These are phyloP conservation scores for Magnolia kwangsiensis DNA, from an alignment of 164 flowering plant species.

Conservation along the genomic window DNA sequence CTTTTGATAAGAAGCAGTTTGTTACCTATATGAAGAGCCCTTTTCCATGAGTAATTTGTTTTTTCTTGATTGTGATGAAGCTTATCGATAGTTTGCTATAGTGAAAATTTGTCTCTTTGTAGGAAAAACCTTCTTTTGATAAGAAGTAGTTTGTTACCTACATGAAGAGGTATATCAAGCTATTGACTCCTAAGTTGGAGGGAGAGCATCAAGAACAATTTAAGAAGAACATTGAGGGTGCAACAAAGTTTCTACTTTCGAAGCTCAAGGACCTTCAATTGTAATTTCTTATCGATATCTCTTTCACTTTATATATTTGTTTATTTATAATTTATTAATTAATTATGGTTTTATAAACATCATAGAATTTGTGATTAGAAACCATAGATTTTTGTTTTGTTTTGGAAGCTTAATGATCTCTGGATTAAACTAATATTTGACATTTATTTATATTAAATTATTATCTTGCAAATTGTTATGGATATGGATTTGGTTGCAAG, in stretches of 20 bases:
- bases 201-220: slow-evolving; percentile 59
- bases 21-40: too few relatives aligned
- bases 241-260: slow-evolving; percentile 68
- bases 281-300: slow-evolving; percentile 19
- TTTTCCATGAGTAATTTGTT: background rate
- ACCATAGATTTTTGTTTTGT: background rate
- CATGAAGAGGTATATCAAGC: slow-evolving; percentile 72
- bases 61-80: background rate
- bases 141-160: slow-evolving; percentile 70
- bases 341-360: too few relatives aligned
- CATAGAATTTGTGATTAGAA: too few relatives aligned
- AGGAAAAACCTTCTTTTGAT: slow-evolving; percentile 95
- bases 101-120: background rate
- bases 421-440: background rate
- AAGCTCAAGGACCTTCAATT: slow-evolving; percentile 83
- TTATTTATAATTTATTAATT: too few relatives aligned
- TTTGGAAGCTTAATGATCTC: background rate
- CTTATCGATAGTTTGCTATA: background rate
- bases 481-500: slow-evolving; percentile 32
- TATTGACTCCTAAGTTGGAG: slow-evolving; percentile 60
- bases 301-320: background rate
- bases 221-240: slow-evolving; percentile 70
- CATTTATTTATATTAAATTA: background rate
- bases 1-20: too few relatives aligned
- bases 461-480: background rate